Conservation (phyloP, 257 asterid genomes). For the Lithospermum erythrorhizon region DNA sequence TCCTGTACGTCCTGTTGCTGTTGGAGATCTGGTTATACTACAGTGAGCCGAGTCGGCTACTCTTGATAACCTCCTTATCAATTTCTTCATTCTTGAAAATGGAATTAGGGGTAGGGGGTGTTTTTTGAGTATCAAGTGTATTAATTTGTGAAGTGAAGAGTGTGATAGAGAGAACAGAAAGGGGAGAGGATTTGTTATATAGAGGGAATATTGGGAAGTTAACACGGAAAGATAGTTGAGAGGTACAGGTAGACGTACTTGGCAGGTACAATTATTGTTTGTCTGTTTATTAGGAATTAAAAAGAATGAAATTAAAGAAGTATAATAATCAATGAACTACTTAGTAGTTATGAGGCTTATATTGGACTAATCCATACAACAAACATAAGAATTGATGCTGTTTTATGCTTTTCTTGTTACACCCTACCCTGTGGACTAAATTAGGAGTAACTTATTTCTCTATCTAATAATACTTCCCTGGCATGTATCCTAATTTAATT, state of each 20-base stretch:
- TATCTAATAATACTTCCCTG: no score
- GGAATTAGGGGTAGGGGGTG: conserved; percentile 5
- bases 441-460: no score
- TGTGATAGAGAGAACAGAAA: conserved; percentile 10
- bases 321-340: not conserved
- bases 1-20: conserved; percentile 14
- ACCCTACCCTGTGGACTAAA: no score
- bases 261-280: conserved; percentile 32
- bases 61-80: conserved; percentile 47
- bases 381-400: no score
- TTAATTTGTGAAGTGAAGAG: not conserved
- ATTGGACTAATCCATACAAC: no score
- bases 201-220: conserved; percentile 5
- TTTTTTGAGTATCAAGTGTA: not conserved
- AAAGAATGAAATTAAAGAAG: not conserved
- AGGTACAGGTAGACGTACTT: conserved; percentile 55
- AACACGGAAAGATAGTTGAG: conserved; percentile 24
- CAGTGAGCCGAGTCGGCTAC: conserved; percentile 44
- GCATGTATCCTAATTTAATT: no score
- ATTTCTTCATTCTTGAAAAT: conserved; percentile 43
- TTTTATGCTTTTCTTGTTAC: no score
- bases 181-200: conserved; percentile 3
- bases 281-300: not conserved
- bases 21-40: conserved; percentile 11
- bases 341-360: no score